Evolutionary conservation across 2,329 filamentous ascomycete genomes (phyloP).

Genomic region (Ophiocordyceps robertsii): DNA sequence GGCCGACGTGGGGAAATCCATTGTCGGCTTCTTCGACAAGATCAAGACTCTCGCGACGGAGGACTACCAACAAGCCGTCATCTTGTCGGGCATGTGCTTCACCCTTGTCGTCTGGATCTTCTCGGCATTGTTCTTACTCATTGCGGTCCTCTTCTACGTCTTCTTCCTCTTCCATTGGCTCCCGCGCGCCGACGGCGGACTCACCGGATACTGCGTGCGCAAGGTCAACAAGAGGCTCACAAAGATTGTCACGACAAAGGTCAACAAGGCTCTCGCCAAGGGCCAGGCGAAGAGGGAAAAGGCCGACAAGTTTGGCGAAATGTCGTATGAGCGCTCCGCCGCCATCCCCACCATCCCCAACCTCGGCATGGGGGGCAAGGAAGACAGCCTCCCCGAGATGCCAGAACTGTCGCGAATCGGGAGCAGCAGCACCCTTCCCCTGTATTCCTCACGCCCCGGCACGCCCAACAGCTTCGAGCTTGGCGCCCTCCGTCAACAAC

Average conservation of each 20-base stretch:
- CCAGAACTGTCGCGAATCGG: slow-evolving; percentile 46
- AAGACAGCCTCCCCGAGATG: slow-evolving; percentile 41
- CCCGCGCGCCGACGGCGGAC: slow-evolving; percentile 62
- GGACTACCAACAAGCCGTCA: slow-evolving; percentile 66
- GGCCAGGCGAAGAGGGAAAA: slow-evolving; percentile 49
- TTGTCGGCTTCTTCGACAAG: slow-evolving; percentile 74
- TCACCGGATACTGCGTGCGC: slow-evolving; percentile 76
- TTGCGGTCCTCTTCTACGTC: slow-evolving; percentile 67
- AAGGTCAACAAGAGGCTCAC: slow-evolving; percentile 82
- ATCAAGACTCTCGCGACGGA: slow-evolving; percentile 57
- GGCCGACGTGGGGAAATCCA: slow-evolving; percentile 42
- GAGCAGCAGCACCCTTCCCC: slow-evolving; percentile 46
- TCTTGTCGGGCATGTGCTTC: slow-evolving; percentile 85
- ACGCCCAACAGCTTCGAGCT: slow-evolving; percentile 41
- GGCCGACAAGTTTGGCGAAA: slow-evolving; percentile 40
- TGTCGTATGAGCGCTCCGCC: slow-evolving; percentile 41
- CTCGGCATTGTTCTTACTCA: slow-evolving; percentile 59
- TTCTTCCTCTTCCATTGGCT: slow-evolving; percentile 91
- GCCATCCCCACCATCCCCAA: slow-evolving; percentile 51
- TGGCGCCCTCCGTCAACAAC: slow-evolving; percentile 37
- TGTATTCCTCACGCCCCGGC: slow-evolving; percentile 46
- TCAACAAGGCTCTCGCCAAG: slow-evolving; percentile 77
- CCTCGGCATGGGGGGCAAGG: slow-evolving; percentile 15
- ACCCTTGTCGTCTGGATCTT: slow-evolving; percentile 84
- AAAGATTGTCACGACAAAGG: slow-evolving; percentile 72